Evolutionary conservation across 176 grass and related monocot species (phyloP).

Genomic region (Ampelocalamus luodianensis): DNA sequence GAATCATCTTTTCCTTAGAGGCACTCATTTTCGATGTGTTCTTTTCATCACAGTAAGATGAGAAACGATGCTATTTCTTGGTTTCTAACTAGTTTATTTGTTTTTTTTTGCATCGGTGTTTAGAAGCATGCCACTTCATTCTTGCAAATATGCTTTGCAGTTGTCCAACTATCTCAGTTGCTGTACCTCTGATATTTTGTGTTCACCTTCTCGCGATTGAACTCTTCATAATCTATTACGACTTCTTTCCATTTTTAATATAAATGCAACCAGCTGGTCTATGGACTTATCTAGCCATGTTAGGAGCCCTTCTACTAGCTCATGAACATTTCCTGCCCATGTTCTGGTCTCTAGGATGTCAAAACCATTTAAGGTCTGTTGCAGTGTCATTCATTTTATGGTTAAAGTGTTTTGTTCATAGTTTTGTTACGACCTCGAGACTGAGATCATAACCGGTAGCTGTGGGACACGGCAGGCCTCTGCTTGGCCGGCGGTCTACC

Average conservation of each 20-base stretch:
- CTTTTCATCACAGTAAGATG: background rate
- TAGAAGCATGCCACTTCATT: constrained; percentile 16
- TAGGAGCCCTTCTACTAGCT: constrained; percentile 4
- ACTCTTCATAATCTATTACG: background rate
- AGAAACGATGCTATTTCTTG: background rate
- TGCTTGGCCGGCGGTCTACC: too few species aligned
- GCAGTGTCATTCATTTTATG: constrained; percentile 1
- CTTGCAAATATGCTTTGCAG: constrained; percentile 2
- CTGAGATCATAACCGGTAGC: too few species aligned
- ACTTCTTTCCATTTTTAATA: background rate
- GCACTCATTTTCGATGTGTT: background rate
- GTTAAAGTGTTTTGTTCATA: background rate
- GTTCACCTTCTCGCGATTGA: background rate
- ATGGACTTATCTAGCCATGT: constrained; percentile 20
- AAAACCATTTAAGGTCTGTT: constrained; percentile 8
- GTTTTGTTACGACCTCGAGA: background rate
- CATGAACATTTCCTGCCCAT: constrained; percentile 6
- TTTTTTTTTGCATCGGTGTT: background rate
- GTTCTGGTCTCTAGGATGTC: constrained; percentile 3
- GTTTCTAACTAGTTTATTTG: background rate
- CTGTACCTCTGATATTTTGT: background rate
- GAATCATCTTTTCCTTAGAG: background rate
- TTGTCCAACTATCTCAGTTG: background rate
- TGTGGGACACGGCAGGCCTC: too few species aligned
- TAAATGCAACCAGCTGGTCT: background rate